Evolutionary conservation across 805 yeast genomes (phyloP).

Genomic region (Ogataea pignaliae): DNA sequence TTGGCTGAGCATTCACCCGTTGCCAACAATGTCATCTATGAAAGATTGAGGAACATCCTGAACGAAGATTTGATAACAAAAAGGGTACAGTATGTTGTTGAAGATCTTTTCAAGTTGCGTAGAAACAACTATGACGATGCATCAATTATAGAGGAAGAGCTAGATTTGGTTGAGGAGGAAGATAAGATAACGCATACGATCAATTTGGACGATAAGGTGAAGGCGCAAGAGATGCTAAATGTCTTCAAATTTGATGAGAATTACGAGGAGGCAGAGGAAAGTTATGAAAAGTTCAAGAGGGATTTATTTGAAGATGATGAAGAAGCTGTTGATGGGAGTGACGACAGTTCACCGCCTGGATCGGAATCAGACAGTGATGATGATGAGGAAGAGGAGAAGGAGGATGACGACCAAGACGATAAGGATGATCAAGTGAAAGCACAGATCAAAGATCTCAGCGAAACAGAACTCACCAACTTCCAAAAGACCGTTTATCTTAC

Average conservation of each 20-base stretch:
- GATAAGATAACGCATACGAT: constrained; percentile 55
- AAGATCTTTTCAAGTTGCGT: constrained; percentile 47
- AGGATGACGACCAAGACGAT: constrained; percentile 7
- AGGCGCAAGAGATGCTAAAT: constrained; percentile 43
- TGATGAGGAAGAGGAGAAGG: constrained; percentile 22
- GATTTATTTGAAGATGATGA: constrained; percentile 43
- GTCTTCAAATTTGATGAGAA: constrained; percentile 46
- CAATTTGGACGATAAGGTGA: constrained; percentile 47
- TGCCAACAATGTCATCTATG: constrained; percentile 41
- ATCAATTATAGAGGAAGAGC: constrained; percentile 38
- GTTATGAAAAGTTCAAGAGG: constrained; percentile 37
- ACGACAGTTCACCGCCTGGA: constrained; percentile 24
- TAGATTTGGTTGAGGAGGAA: constrained; percentile 62
- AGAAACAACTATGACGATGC: constrained; percentile 36
- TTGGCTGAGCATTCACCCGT: constrained; percentile 36
- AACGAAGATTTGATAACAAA: constrained; percentile 47
- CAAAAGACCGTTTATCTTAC: constrained; percentile 78
- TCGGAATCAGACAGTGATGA: constrained; percentile 13
- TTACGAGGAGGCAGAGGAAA: constrained; percentile 45
- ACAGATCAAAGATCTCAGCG: constrained; percentile 63
- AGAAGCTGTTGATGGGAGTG: constrained; percentile 17
- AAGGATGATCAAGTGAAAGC: constrained; percentile 18
- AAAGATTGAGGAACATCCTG: constrained; percentile 54
- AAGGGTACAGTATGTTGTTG: constrained; percentile 43
- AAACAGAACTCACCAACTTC: constrained; percentile 54